These are phyloP conservation scores for Kazachstania africana DNA, from an alignment of 805 yeast species.

Conservation along the genomic window DNA sequence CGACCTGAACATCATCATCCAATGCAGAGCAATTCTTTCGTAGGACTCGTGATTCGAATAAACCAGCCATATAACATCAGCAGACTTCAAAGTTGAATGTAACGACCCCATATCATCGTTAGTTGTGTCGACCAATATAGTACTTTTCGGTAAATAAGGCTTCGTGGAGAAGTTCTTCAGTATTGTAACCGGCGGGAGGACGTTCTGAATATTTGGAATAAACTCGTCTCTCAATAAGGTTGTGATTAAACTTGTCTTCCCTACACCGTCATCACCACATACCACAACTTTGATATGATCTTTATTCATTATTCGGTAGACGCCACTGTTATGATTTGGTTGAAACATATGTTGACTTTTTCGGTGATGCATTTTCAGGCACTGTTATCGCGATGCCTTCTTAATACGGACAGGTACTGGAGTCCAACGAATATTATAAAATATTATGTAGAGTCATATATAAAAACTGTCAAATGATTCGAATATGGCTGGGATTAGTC, in stretches of 20 bases:
- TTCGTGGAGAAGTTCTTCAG: constrained; percentile 59
- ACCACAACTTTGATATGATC: constrained; percentile 70
- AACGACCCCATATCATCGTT: constrained; percentile 49
- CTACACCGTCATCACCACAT: constrained; percentile 91
- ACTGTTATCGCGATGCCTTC: too few species aligned
- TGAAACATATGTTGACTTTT: too few species aligned
- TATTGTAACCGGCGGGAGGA: constrained; percentile 73
- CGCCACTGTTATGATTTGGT: too few species aligned
- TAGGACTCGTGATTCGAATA: constrained; percentile 91
- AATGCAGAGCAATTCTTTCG: constrained; percentile 79
- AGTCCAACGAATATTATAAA: too few species aligned
- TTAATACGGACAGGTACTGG: too few species aligned
- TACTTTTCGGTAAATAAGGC: constrained; percentile 48
- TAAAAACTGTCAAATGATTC: too few species aligned
- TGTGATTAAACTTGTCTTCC: constrained; percentile 70
- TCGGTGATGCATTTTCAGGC: too few species aligned
- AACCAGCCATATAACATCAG: constrained; percentile 90
- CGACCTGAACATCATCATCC: constrained; percentile 90
- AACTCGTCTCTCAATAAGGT: constrained; percentile 73
- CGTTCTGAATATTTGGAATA: constrained; percentile 64
- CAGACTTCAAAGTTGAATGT: constrained; percentile 64
- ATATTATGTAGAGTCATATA: neutral
- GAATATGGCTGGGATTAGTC: neutral
- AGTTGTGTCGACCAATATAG: constrained; percentile 72
- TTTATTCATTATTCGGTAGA: constrained; percentile 26